Base-by-base conservation (phyloP, 768 basidiomycete species). In the Leccinum obscurum region DNA sequence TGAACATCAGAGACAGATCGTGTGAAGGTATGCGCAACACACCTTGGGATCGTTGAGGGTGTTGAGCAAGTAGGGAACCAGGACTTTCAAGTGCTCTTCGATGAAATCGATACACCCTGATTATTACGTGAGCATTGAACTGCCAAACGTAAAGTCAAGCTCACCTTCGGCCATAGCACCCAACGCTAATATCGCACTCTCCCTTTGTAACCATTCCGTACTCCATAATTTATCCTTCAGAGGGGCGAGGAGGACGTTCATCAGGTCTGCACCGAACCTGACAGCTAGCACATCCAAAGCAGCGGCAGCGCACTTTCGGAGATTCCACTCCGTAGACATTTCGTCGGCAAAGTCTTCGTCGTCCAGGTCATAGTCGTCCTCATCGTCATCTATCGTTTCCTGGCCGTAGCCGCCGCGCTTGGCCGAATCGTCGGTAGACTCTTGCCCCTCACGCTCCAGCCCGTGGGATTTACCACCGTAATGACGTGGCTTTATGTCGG, bases 151-250 rank as follows among this genome's bases (percentile, higher is more conserved):
- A 15, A 54, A 56, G 30, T 22, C 20, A 39, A 30, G 76, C 82
- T 60, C 65, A 93, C 95, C 96, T 82, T 99, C 97, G 6, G 97
- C 97, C 86, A 99, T 96, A 8, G 97, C 97, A 52, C 97, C 97
- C 57, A 99, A 76, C 1, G 97, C 97, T 59, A 99, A 78, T 63
- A 99, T 95, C 17, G 92, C 95, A 66, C 94, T 94, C 78, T 99
- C 97, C 67, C 93, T 80, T 70, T 97, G 89, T 65, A 95, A 76
- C 97, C 97, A 99, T 64, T 97, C 94, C 28, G 77, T 71, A 67
- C 88, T 92, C 89, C 95, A 98, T 32, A 99, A 81, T 71, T 96
- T 94, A 62, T 92, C 89, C 79, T 97, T 96, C 72, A 99, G 76
- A 30, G 91, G 89, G 6, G 91, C 88, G 28, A 99, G 81, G 26